phyloP scores from a whole-genome alignment of 257 asterid genomes.

The Solanum dulcamara region DNA sequence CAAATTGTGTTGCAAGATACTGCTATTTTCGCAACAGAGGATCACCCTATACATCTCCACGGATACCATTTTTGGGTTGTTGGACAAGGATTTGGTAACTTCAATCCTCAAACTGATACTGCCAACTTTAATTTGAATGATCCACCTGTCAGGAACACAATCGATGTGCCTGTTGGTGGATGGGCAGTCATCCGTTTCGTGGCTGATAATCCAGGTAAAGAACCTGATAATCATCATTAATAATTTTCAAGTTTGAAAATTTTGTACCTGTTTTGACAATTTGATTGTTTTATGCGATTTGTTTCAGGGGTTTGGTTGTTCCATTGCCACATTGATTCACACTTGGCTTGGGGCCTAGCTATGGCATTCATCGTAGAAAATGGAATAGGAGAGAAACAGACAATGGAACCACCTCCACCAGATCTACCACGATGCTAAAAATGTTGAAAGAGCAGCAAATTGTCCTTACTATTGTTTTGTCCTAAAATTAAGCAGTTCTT shows the following conservation, averaged over 20 bases:
- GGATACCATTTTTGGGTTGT: constrained; percentile 55
- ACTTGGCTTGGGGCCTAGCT: constrained; percentile 50
- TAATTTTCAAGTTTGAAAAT: not conserved
- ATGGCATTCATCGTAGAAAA: constrained; percentile 49
- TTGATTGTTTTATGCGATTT: not conserved
- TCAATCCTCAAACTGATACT: constrained; percentile 28
- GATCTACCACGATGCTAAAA: constrained; percentile 53
- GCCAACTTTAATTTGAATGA: constrained; percentile 40
- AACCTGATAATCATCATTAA: not conserved
- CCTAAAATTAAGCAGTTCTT: not conserved
- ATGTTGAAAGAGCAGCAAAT: not conserved
- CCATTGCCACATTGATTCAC: constrained; percentile 69
- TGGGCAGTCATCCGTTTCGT: constrained; percentile 60
- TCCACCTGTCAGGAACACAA: constrained; percentile 53
- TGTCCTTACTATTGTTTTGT: not conserved
- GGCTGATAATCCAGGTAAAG: constrained; percentile 62
- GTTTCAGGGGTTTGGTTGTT: constrained; percentile 53
- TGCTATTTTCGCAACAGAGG: constrained; percentile 47
- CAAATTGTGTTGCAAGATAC: constrained; percentile 60
- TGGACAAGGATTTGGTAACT: constrained; percentile 57
- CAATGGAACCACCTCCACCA: constrained; percentile 27
- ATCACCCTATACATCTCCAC: constrained; percentile 66
- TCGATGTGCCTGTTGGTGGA: constrained; percentile 58
- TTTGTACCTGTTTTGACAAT: not conserved
- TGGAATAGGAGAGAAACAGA: constrained; percentile 32